phyloP scores from a whole-genome alignment of 495 filamentous ascomycete genomes.

The Daldinia caldariorum region DNA sequence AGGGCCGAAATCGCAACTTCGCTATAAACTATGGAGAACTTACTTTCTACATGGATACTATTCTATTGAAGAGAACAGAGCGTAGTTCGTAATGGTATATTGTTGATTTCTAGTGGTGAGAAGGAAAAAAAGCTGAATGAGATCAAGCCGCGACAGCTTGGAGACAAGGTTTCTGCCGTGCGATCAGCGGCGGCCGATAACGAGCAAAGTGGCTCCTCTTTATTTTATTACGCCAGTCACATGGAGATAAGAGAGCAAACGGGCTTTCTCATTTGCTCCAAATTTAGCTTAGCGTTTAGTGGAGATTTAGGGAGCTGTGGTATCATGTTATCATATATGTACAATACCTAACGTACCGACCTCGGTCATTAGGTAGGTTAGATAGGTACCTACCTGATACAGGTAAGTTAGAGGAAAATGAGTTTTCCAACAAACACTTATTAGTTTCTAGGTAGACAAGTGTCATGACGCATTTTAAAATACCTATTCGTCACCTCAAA shows the following conservation, averaged over 20 bases:
- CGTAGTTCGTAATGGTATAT: neutral
- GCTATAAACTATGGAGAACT: conserved; percentile 2
- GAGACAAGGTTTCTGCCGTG: conserved; percentile 33
- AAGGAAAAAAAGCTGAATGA: conserved; percentile 31
- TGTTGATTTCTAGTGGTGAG: conserved; percentile 5
- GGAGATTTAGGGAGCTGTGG: conserved; percentile 2
- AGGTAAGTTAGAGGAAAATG: too few relatives aligned
- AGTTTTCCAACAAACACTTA: too few relatives aligned
- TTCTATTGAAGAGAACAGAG: conserved; percentile 1
- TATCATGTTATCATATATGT: too few relatives aligned
- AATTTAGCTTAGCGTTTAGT: conserved; percentile 16
- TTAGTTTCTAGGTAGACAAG: too few relatives aligned
- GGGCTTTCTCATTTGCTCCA: conserved; percentile 2
- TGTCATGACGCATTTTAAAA: too few relatives aligned
- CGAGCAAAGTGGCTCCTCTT: conserved; percentile 18
- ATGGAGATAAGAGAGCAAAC: conserved; percentile 37
- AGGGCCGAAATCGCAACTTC: neutral
- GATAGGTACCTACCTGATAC: too few relatives aligned
- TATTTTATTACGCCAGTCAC: conserved; percentile 35
- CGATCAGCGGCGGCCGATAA: conserved; percentile 42
- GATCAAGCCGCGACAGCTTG: conserved; percentile 43
- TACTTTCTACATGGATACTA: conserved; percentile 46
- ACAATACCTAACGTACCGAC: neutral
- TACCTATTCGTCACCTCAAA: too few relatives aligned
- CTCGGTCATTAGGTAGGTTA: neutral